Evolutionary conservation across 306 rosid genomes (phyloP), one percentile per base, ranked within the genome.

Genomic region (Luffa acutangula): DNA sequence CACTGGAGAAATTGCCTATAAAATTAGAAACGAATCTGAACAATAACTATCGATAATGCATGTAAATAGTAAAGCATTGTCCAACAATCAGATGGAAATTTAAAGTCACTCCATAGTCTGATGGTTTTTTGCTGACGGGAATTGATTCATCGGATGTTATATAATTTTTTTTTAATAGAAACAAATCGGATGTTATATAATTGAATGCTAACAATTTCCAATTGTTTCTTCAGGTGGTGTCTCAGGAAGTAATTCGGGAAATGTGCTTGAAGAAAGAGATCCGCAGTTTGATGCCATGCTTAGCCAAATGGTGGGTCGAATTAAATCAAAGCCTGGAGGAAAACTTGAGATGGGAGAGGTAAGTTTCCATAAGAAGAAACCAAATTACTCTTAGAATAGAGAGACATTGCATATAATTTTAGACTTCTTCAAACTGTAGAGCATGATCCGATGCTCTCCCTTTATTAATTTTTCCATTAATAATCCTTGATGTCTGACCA

Each of bases 311-410:
- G 87, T 81, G 73, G 98, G 99, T 49, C 88, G 93, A 76, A 91
- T 93, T 73, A 74, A 33, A 80, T 48, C 99, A 52, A 96, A 96
- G 86, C 92, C 99, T 37, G 98, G 98, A 57, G 93, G 97, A 41
- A 96, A 89, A 85, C 84, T 81, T 49, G 96, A 93, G 88, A 91
- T 96, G 98, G 97, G 98, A 15, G 98, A 91, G 97, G 99, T 96
- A 80, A 87, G 97, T 85, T 73, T 70, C 45, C 79, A 48, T 25
- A 3, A 25, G 43, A 33, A 49, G 9, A 8, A 17, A 12, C 60
- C 5, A 34, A 33, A 51, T 75, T 52, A 52, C 17, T 52, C 46
- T 34, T 34, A 9, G 13, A 33, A 17, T 36, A 34, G 3, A 25
- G 2, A 75, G 63, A 18, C 63, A 75, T 52, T 34, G 45, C 20